phyloP scores from a whole-genome alignment of 2,329 filamentous ascomycete genomes.

The Penicillium aurantiogriseum region DNA sequence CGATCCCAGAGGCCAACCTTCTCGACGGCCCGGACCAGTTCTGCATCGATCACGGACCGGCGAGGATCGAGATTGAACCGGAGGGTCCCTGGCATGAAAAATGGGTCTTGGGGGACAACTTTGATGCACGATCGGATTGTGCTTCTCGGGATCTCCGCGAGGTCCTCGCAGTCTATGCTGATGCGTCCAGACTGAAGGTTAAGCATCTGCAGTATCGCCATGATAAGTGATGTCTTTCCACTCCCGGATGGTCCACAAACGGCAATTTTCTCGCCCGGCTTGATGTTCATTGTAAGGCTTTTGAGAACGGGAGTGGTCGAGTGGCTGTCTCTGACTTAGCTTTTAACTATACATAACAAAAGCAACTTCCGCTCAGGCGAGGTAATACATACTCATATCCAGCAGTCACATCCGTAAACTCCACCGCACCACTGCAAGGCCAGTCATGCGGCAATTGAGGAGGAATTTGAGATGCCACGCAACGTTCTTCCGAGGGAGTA shows the following conservation, averaged over 20 bases:
- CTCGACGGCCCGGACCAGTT: not conserved
- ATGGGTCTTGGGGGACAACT: not conserved
- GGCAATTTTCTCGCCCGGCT: slow-evolving; percentile 8
- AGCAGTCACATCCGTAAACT: not conserved
- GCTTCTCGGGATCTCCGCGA: not conserved
- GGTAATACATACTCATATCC: not conserved
- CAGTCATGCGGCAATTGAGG: not conserved
- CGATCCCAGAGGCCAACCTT: not conserved
- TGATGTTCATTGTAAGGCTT: slow-evolving; percentile 2
- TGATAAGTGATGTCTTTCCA: not conserved
- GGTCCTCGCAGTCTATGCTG: not conserved
- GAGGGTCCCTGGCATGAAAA: not conserved
- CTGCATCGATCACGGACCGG: not conserved
- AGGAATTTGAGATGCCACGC: not conserved
- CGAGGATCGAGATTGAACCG: not conserved
- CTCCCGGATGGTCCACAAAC: slow-evolving; percentile 8
- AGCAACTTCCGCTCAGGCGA: not conserved
- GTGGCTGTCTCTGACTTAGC: not conserved
- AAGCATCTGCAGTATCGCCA: not conserved
- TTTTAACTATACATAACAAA: not conserved
- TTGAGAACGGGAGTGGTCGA: not conserved
- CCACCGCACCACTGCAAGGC: not conserved
- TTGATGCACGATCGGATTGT: not conserved
- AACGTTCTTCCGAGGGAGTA: not conserved
- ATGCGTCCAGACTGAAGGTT: not conserved